Percentiles rank a stretch among this genome's conserved stretches.
These are phyloP conservation scores for Helianthus annuus DNA, from an alignment of 129 eudicot species.

Conservation along the genomic window DNA sequence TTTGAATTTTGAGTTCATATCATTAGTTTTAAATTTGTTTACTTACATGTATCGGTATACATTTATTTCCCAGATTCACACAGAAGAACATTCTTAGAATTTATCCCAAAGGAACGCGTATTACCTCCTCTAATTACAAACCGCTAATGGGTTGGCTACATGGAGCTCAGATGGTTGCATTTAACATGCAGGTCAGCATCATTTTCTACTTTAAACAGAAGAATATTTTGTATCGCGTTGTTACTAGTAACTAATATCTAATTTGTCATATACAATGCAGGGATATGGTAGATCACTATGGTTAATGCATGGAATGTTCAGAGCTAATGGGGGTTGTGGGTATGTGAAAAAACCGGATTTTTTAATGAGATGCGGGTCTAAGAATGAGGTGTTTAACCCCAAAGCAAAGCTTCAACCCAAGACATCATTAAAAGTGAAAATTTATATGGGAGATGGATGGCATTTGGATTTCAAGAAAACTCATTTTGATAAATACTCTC, in stretches of 20 bases:
- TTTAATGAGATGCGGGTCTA: conserved; percentile 35
- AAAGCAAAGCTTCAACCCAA: conserved; percentile 39
- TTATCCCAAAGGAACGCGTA: conserved; percentile 75
- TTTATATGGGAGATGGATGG: conserved; percentile 96
- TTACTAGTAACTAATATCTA: background rate
- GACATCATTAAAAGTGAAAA: conserved; percentile 57
- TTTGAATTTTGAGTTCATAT: conserved; percentile 4
- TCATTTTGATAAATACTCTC: conserved; percentile 44
- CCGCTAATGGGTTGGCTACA: conserved; percentile 81
- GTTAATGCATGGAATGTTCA: conserved; percentile 76
- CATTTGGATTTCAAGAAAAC: conserved; percentile 45
- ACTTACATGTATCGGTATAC: conserved; percentile 14
- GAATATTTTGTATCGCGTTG: background rate
- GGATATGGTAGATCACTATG: conserved; percentile 57
- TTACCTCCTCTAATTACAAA: conserved; percentile 81
- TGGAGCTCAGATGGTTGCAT: conserved; percentile 98
- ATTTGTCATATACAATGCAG: conserved; percentile 22
- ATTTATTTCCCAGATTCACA: conserved; percentile 53
- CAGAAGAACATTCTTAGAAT: conserved; percentile 75
- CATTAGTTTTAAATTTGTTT: conserved; percentile 3
- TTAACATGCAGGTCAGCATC: conserved; percentile 79
- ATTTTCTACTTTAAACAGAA: conserved; percentile 1
- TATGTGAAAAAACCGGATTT: conserved; percentile 59
- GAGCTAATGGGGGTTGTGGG: conserved; percentile 88
- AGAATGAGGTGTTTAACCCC: conserved; percentile 39